A percentile compares a stretch with the other conserved stretches of the same genome.
phyloP scores from a whole-genome alignment of 345 rosid species.

The Salix udensis region DNA sequence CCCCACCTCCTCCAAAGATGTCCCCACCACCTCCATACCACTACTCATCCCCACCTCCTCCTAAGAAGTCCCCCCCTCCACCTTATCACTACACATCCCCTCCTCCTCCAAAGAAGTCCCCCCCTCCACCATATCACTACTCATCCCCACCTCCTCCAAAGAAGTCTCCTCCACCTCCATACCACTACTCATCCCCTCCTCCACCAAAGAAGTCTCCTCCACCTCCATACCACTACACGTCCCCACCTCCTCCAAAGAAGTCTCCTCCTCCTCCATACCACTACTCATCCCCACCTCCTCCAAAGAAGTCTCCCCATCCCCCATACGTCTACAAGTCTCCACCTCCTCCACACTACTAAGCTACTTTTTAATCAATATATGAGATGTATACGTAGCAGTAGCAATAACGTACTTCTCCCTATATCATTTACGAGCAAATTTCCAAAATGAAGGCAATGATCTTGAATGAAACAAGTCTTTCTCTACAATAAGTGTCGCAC shows the following conservation, averaged over 20 bases:
- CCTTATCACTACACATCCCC: too few relatives aligned
- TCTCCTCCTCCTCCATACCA: neutral
- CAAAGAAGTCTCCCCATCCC: neutral
- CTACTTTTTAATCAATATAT: neutral
- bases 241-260: neutral
- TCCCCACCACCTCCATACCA: constrained; percentile 9
- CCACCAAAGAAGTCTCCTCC: neutral
- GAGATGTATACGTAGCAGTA: neutral
- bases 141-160: neutral
- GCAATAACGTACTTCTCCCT: neutral
- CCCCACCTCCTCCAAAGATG: neutral
- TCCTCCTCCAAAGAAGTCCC: neutral
- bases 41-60: too few relatives aligned
- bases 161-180: neutral
- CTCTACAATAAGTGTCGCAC: too few relatives aligned
- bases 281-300: neutral
- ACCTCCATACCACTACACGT: neutral
- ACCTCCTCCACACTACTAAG: neutral
- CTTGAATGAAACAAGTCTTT: neutral
- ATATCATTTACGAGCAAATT: neutral
- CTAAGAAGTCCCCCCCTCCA: too few relatives aligned
- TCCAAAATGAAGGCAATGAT: neutral
- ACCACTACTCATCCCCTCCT: neutral
- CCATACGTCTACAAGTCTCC: neutral
- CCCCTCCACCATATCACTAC: neutral